A percentile compares a stretch with the other conserved stretches of the same genome.
Conservation (phyloP, 2,329 filamentous ascomycete genomes). For the Daldinia sp. region DNA sequence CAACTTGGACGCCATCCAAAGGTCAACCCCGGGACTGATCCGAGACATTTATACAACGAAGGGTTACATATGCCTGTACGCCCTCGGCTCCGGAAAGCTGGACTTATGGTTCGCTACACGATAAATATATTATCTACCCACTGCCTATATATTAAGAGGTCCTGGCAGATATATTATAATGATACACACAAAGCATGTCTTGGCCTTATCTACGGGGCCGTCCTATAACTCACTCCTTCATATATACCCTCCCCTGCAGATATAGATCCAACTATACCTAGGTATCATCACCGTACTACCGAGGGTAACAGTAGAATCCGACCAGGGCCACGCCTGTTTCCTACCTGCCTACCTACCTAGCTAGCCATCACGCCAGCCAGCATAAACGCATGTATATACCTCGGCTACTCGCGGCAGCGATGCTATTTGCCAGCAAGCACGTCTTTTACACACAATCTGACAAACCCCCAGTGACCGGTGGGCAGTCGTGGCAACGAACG, state of each 20-base stretch:
- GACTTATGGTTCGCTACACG: background rate
- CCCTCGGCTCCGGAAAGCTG: background rate
- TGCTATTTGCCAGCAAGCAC: slow-evolving; percentile 6
- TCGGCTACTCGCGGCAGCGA: slow-evolving; percentile 10
- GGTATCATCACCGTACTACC: background rate
- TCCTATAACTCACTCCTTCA: background rate
- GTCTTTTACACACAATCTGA: slow-evolving; percentile 5
- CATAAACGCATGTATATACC: background rate
- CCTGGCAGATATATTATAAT: too few relatives aligned
- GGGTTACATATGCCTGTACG: background rate
- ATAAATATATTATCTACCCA: background rate
- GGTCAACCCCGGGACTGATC: background rate
- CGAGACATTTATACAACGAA: background rate
- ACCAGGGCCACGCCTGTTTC: background rate
- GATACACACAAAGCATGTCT: too few relatives aligned
- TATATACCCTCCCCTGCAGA: background rate
- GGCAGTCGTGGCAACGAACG: background rate
- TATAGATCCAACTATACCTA: background rate
- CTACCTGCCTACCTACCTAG: background rate
- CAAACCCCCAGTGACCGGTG: background rate
- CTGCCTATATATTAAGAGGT: too few relatives aligned
- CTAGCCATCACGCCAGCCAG: too few relatives aligned
- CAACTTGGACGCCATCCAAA: too few relatives aligned
- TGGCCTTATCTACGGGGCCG: too few relatives aligned
- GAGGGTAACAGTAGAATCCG: background rate